A percentile compares a stretch with the other conserved stretches of the same genome.
phyloP scores from a whole-genome alignment of 2,329 filamentous ascomycete genomes.

The Stagonosporopsis chrysanthemi region DNA sequence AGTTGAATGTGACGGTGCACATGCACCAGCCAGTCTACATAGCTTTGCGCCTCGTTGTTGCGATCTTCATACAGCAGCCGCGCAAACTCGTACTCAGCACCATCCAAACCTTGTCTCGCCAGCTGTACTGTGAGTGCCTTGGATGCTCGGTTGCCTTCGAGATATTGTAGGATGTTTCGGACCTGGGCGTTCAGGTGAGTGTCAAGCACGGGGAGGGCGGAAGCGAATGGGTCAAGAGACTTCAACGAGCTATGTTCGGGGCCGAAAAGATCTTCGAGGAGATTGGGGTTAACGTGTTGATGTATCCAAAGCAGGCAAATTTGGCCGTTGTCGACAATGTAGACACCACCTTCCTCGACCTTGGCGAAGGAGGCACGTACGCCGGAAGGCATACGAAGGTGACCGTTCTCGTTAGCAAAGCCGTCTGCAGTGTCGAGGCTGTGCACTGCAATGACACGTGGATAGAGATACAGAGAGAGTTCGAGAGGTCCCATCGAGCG shows the following conservation, averaged over 20 bases:
- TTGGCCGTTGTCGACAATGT: conserved; percentile 95
- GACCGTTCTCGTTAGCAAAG: conserved; percentile 90
- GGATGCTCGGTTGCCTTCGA: conserved; percentile 79
- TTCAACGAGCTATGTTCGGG: conserved; percentile 74
- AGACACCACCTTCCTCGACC: conserved; percentile 91
- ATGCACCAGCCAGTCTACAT: conserved; percentile 98
- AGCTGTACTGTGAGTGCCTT: conserved; percentile 91
- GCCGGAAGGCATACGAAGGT: conserved; percentile 81
- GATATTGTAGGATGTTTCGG: conserved; percentile 88
- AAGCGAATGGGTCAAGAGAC: conserved; percentile 80
- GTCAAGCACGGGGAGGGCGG: conserved; percentile 80
- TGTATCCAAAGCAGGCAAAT: conserved; percentile 92
- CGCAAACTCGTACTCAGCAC: conserved; percentile 96
- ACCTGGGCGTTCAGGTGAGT: conserved; percentile 95
- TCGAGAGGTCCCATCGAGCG: conserved; percentile 86
- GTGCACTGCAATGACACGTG: conserved; percentile 89
- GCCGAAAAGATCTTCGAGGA: conserved; percentile 90
- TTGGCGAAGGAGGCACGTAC: conserved; percentile 85
- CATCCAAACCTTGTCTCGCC: conserved; percentile 89
- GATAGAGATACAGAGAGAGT: conserved; percentile 91
- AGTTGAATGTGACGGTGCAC: conserved; percentile 92
- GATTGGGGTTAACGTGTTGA: conserved; percentile 87
- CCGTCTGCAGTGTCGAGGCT: conserved; percentile 87
- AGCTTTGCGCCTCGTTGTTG: conserved; percentile 97
- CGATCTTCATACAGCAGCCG: conserved; percentile 89